phyloP scores from a whole-genome alignment of 2,329 filamentous ascomycete genomes.

The Alternaria arbusti region DNA sequence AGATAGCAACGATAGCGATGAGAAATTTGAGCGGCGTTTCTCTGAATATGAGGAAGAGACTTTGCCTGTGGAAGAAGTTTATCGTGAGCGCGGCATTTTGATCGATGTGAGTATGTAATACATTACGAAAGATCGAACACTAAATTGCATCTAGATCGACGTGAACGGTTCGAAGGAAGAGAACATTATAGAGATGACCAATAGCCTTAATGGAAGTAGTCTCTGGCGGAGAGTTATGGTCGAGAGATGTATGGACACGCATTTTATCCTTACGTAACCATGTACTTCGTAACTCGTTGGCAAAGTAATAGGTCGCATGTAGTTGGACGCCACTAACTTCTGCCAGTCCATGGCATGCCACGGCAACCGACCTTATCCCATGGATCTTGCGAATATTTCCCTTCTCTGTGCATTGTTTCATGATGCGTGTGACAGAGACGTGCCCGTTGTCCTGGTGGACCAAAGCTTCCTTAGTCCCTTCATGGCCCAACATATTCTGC shows the following conservation, averaged over 20 bases:
- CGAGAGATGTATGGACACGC: not conserved
- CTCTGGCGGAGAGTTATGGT: slow-evolving; percentile 1
- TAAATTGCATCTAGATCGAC: not conserved
- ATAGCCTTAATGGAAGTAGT: not conserved
- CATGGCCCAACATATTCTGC: not conserved
- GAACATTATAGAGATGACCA: not conserved
- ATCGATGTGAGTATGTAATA: not conserved
- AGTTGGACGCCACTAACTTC: not conserved
- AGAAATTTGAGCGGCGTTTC: slow-evolving; percentile 4
- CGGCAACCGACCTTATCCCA: not conserved
- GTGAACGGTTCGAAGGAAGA: not conserved
- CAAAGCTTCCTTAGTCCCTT: not conserved
- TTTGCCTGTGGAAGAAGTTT: not conserved
- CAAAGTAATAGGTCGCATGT: not conserved
- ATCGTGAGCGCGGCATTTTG: slow-evolving; percentile 1
- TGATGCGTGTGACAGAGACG: not conserved
- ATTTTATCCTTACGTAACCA: not conserved
- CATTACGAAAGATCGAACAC: not conserved
- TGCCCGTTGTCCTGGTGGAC: not conserved
- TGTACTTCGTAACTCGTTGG: not conserved
- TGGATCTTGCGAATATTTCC: not conserved
- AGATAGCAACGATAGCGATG: slow-evolving; percentile 3
- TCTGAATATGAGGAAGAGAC: not conserved
- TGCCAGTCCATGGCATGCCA: not conserved
- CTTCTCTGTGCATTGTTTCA: not conserved